Evolutionary conservation across 2,329 filamentous ascomycete species (phyloP), one percentile per base, ranked within the genome.

Genomic region (Fusarium torulosum): DNA sequence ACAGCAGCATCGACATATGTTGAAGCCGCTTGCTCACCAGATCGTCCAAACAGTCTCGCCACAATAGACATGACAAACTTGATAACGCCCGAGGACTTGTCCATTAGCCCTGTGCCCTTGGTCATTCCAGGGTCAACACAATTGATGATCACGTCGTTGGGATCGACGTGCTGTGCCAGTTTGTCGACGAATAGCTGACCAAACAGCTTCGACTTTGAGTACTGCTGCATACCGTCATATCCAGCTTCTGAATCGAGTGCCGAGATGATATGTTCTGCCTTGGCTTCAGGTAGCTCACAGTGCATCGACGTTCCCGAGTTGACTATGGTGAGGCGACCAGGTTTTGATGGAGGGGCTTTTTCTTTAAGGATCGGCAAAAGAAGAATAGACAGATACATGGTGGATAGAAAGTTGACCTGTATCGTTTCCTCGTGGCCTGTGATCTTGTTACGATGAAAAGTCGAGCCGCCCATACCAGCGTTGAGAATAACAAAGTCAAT

Each of bases 341-440:
- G 35, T 2, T n/a, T 46, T 2, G 27, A 7, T 10, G 14, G 0
- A 1, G 23, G 20, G 3, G 46, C 9, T 8, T 25, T 61, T 0
- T 6, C 19, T 4, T 31, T 54, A 7, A 61, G 35, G 2, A 61
- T n/a, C 0, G 58, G 58, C 3, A 61, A 25, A 7, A 61, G 35
- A 7, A 61, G 17, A 5, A 61, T 21, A 0, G 56, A 45, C 0
- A 61, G 21, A 1, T 54, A 54, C 41, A 54, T 46, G 0, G 41
- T 61, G 1, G 58, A 61, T 5, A 61, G n/a, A 9, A 61, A 61
- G 13, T 61, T 61, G 23, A 61, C 35, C 7, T 61, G 58, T 0
- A 61, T 11, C 1, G 23, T 54, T 5, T 53, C 56, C 27, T 61
- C 29, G 35, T 61, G 58, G 0, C 56, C 47, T 0, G 58, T 61